phyloP scores from a whole-genome alignment of 2,329 filamentous ascomycete genomes.

The Verticillium albo-atrum region DNA sequence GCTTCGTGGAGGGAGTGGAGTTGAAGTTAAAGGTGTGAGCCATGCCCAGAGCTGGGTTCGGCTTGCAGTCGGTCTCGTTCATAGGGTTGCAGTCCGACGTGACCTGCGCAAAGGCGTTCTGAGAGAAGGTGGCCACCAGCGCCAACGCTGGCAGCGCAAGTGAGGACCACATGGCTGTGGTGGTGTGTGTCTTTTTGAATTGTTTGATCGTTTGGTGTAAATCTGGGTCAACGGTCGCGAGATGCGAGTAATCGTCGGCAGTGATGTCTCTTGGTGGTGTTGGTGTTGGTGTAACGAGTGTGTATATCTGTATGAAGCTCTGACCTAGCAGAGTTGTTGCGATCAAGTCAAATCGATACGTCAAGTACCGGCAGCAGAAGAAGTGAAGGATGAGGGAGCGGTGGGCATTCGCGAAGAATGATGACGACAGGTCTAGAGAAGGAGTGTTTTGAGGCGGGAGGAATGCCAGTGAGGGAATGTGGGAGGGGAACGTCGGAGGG shows the following conservation, averaged over 20 bases:
- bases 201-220: not conserved
- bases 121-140: slow-evolving; percentile 37
- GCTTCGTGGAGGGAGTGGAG: slow-evolving; percentile 47
- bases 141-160: slow-evolving; percentile 26
- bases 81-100: slow-evolving; percentile 74
- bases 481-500: not conserved
- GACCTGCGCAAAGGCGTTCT: slow-evolving; percentile 64
- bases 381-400: not conserved
- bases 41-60: slow-evolving; percentile 66
- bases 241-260: not conserved
- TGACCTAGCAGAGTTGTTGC: not conserved
- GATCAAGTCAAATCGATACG: slow-evolving; percentile 1
- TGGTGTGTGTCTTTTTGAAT: not conserved
- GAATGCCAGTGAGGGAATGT: not conserved
- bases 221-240: not conserved
- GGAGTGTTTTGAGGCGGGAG: not conserved
- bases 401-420: not conserved
- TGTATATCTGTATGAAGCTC: not conserved
- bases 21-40: slow-evolving; percentile 62
- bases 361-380: slow-evolving; percentile 4
- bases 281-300: not conserved
- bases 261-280: not conserved
- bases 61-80: slow-evolving; percentile 60
- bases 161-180: slow-evolving; percentile 18
- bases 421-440: not conserved